Conservation (phyloP, 164 flowering plant species). For the Brasenia schreberi region DNA sequence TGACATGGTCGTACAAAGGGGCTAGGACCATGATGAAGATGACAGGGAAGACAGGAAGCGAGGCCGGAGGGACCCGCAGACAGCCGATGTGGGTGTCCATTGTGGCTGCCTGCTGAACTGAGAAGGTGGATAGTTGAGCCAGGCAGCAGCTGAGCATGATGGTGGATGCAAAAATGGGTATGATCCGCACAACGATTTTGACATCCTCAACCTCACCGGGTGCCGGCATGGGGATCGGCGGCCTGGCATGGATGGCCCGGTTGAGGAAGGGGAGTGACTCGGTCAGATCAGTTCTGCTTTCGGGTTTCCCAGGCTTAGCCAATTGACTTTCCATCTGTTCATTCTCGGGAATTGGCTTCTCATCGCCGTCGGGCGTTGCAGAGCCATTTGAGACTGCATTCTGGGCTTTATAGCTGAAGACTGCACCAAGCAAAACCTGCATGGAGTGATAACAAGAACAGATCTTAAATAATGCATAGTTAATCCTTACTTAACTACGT, state of each 20-base stretch:
- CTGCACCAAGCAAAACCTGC: background rate
- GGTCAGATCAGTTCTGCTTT: slow-evolving; percentile 3
- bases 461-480: too few species aligned
- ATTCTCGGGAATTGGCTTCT: background rate
- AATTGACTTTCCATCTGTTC: background rate
- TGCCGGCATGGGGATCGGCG: background rate
- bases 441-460: background rate
- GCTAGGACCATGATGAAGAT: slow-evolving; percentile 77
- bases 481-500: too few species aligned
- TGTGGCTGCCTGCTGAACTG: slow-evolving; percentile 92
- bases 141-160: slow-evolving; percentile 88
- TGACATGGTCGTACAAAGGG: slow-evolving; percentile 57
- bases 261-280: slow-evolving; percentile 37
- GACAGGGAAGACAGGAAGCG: slow-evolving; percentile 84
- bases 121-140: slow-evolving; percentile 92
- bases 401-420: background rate
- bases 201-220: slow-evolving; percentile 57
- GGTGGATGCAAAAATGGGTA: slow-evolving; percentile 73
- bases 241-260: slow-evolving; percentile 20
- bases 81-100: slow-evolving; percentile 75
- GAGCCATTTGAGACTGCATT: background rate
- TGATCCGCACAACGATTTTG: slow-evolving; percentile 39
- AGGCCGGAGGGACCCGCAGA: slow-evolving; percentile 69
- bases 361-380: background rate
- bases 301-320: background rate